Base-by-base conservation (phyloP, 768 basidiomycete genomes). In the Leccinum barrowsii region DNA sequence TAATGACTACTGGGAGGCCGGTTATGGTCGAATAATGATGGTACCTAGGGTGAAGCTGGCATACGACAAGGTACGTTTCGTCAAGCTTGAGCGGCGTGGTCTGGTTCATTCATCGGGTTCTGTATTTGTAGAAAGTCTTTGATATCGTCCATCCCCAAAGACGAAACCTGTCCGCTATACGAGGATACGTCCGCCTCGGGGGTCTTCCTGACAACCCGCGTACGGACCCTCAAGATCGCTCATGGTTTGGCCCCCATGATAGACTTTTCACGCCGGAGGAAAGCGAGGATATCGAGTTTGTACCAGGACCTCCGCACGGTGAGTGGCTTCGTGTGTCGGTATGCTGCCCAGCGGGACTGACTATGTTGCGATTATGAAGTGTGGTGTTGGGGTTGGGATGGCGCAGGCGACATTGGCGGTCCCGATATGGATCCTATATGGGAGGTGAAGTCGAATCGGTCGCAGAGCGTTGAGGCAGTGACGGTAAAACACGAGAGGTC, bases 381-480 rank as follows among this genome's bases (percentile, higher is more conserved):
- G 12, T 98, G 96, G 96, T 98, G 96, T 70, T 98, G 96, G 96
- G 96, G 96, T 19, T 99, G 96, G 96, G 96, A 99, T 67, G 96
- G 96, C 13, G 96, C 96, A 3, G 96, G 96, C 19, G 96, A 99
- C 69, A 82, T 99, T 22, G 96, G 98, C 63, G 96, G 95, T 46
- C 96, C 96, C 0, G 95, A 98, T 67, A 92, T 99, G 6, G 96
- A 98, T 65, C 96, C 96, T 6, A 90, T 99, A 55, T 99, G 96
- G 96, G 96, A 98, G 72, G 69, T 73, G 34, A 88, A 89, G 86
- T 76, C 89, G 4, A 83, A 88, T 61, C 85, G 78, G 68, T 82
- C 87, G 11, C 85, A 75, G 50, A 70, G 68, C 2, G 19, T 75
- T 0, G 84, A 85, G 48, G 76, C 90, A 6, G 87, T 96, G 50